These are phyloP conservation scores for Priceomyces castillae DNA, from an alignment of 805 yeast genomes.

Conservation along the genomic window DNA sequence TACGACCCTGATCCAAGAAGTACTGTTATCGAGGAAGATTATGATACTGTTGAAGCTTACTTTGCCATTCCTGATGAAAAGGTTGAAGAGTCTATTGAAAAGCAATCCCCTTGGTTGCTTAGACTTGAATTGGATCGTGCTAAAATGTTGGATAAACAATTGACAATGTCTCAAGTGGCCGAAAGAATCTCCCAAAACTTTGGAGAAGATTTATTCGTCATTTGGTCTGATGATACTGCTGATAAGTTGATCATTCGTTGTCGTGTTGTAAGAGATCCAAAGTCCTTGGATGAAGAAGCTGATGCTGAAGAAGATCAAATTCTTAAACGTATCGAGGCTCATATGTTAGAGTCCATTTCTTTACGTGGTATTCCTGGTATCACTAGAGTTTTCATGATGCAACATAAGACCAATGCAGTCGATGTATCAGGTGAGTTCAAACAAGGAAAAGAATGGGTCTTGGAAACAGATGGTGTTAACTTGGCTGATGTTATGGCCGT, in stretches of 20 bases:
- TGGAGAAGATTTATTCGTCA: slow-evolving; percentile 92
- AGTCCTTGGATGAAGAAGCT: slow-evolving; percentile 85
- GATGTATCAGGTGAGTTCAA: slow-evolving; percentile 82
- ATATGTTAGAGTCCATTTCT: slow-evolving; percentile 93
- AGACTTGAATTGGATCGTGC: slow-evolving; percentile 98
- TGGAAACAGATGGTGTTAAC: slow-evolving; percentile 98
- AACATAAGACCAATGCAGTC: slow-evolving; percentile 68
- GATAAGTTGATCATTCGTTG: slow-evolving; percentile 96
- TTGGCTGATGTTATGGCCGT: slow-evolving; percentile 92
- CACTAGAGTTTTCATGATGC: slow-evolving; percentile 86
- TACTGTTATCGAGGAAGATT: slow-evolving; percentile 95
- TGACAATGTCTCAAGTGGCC: slow-evolving; percentile 98
- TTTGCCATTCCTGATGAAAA: slow-evolving; percentile 98
- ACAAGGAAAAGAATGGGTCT: slow-evolving; percentile 94
- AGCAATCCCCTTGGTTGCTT: slow-evolving; percentile 96
- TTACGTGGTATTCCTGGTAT: slow-evolving; percentile 95
- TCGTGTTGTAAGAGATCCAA: slow-evolving; percentile 96
- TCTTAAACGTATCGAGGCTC: slow-evolving; percentile 90
- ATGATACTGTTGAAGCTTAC: slow-evolving; percentile 95
- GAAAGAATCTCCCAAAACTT: slow-evolving; percentile 90
- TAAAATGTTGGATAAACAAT: slow-evolving; percentile 95
- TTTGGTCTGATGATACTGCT: slow-evolving; percentile 99
- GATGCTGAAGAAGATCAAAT: slow-evolving; percentile 97
- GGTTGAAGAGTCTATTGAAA: slow-evolving; percentile 88
- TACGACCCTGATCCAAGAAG: slow-evolving; percentile 98